These are phyloP conservation scores for Helenozyma rhizophorensis DNA, from an alignment of 805 yeast genomes.

Conservation along the genomic window DNA sequence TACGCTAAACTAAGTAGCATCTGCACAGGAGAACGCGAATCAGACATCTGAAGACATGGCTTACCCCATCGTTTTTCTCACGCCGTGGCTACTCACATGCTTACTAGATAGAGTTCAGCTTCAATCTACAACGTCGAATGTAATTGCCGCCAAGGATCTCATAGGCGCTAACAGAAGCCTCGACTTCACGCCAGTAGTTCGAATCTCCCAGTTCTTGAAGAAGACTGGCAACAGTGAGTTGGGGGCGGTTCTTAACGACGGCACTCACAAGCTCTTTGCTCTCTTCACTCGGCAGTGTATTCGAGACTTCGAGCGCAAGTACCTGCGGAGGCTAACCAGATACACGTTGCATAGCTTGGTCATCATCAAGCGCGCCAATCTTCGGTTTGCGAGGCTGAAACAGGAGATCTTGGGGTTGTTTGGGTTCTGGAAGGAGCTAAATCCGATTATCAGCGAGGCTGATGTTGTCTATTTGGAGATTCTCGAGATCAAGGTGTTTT, in stretches of 20 bases:
- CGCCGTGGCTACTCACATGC: constrained; percentile 12
- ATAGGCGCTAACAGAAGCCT: constrained; percentile 5
- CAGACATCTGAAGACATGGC: no score
- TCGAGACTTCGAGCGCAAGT: constrained; percentile 24
- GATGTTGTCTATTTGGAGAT: constrained; percentile 27
- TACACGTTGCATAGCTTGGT: constrained; percentile 24
- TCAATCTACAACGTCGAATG: constrained; percentile 3
- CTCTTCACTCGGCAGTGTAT: constrained; percentile 26
- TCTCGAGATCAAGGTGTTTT: constrained; percentile 25
- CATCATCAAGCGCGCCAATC: constrained; percentile 23
- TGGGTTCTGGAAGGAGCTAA: neutral
- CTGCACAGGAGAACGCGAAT: no score
- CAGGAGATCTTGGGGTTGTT: neutral
- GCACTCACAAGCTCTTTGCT: constrained; percentile 26
- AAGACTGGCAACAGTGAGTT: constrained; percentile 20
- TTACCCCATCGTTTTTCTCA: constrained; percentile 12
- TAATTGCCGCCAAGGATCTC: constrained; percentile 14
- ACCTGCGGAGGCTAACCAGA: constrained; percentile 32
- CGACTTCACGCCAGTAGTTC: constrained; percentile 21
- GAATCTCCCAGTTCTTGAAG: constrained; percentile 24
- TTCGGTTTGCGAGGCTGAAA: constrained; percentile 17
- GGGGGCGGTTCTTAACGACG: constrained; percentile 30
- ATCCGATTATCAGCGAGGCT: neutral
- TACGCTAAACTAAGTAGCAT: no score
- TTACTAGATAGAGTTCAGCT: constrained; percentile 4